Evolutionary conservation across 164 flowering plant genomes (phyloP).

Genomic region (Chimonanthus praecox): DNA sequence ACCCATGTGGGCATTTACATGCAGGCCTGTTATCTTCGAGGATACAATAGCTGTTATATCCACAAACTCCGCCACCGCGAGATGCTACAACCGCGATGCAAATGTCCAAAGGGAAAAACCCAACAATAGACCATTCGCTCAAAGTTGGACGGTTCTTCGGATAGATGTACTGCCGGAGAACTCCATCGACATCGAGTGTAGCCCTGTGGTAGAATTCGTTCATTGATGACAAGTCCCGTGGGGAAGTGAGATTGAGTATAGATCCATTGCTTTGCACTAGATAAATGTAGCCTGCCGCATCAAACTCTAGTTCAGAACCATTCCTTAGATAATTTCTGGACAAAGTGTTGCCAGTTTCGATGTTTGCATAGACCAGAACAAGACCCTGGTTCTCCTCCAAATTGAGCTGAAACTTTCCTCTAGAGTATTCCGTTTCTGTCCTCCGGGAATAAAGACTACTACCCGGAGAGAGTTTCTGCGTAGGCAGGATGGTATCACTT

Average conservation of each 20-base stretch:
- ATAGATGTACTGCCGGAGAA: slow-evolving; percentile 6
- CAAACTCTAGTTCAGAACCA: slow-evolving; percentile 10
- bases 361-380: not conserved
- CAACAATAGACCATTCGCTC: not conserved
- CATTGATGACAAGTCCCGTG: not conserved
- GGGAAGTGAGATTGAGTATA: not conserved
- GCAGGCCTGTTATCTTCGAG: slow-evolving; percentile 14
- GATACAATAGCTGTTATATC: slow-evolving; percentile 34
- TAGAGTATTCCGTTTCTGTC: not conserved
- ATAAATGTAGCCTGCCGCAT: not conserved
- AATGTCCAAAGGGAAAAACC: not conserved
- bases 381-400: slow-evolving; percentile 5
- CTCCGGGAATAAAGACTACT: not conserved
- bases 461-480: not conserved
- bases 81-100: not conserved
- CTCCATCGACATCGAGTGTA: slow-evolving; percentile 8
- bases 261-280: not conserved
- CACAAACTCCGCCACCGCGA: slow-evolving; percentile 25
- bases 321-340: not conserved
- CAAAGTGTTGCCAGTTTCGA: not conserved
- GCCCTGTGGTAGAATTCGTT: slow-evolving; percentile 4
- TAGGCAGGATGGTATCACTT: slow-evolving; percentile 9
- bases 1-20: slow-evolving; percentile 37
- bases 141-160: not conserved
- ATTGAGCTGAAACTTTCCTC: slow-evolving; percentile 4